Base-by-base conservation (phyloP, 768 basidiomycete species). In the Tephrocybe rancida region DNA sequence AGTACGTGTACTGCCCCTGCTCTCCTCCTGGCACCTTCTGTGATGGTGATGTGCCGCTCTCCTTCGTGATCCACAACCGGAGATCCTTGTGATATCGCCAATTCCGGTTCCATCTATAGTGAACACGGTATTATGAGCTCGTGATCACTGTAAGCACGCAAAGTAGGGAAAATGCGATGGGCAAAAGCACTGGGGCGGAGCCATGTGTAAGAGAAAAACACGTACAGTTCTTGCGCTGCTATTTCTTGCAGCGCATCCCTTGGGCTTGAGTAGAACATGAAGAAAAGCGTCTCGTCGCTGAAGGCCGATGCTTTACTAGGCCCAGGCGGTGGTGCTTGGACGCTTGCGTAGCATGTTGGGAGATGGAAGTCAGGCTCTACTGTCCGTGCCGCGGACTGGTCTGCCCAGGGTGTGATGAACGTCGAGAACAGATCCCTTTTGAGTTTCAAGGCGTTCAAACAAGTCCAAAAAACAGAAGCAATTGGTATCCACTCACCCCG, bases 81-180 rank as follows among this genome's bases (percentile, higher is more conserved):
- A 92, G 78, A 62, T 94, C 92, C 69, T 95, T 97, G 83, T 97
- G 95, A 71, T 89, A 97, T 55, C 95, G 80, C 95, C 95, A 98
- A 70, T 94, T 95, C 56, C 94, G 88, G 69, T 90, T 90, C 79
- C 85, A 96, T 65, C 94, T 95, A 52, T 21, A 42, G 26, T 30
- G 8, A 19, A 21, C 14, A 25, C 27, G 19, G 52, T 44, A 16
- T 22, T 56, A 57, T 53, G 43, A 61, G 58, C 41, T 32, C 19
- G 52, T 47, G n/a, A 35, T 39, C 37, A 27, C 18, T 3, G 25
- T 16, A 30, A 14, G 3, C n/a, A 48, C 18, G 41, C 25, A 30
- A 21, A 47, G 38, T 16, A 14, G 6, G 18, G 47, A 5, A 29
- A 34, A 51, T 26, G 25, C 22, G 1, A 24, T 35, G 18, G 19